These are phyloP conservation scores for Salix koriyanagi DNA, from an alignment of 345 rosid genomes.

Conservation along the genomic window DNA sequence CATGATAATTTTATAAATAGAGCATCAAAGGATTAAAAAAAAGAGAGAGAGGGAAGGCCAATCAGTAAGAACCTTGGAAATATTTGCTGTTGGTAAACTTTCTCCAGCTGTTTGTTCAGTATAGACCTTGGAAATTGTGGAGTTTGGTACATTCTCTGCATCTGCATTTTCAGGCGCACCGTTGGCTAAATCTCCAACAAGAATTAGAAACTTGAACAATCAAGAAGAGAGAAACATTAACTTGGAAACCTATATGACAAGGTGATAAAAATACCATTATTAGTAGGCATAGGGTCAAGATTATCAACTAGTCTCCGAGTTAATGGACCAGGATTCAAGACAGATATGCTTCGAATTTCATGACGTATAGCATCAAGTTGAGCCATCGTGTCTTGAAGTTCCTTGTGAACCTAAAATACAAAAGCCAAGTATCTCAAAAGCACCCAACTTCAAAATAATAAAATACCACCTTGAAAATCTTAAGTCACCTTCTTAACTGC, in stretches of 20 bases:
- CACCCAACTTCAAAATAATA: neutral
- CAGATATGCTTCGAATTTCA: slow-evolving; percentile 66
- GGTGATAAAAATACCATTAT: slow-evolving; percentile 30
- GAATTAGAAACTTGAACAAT: neutral
- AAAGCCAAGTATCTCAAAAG: neutral
- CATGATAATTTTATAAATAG: neutral
- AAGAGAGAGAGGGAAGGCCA: neutral
- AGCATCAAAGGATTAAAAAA: too few species aligned
- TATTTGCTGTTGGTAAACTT: slow-evolving; percentile 21
- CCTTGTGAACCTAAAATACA: slow-evolving; percentile 64
- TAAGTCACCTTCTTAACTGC: neutral
- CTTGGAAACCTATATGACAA: neutral
- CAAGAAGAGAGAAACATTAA: neutral
- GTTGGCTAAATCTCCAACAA: slow-evolving; percentile 7
- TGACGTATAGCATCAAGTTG: slow-evolving; percentile 83
- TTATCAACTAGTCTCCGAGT: slow-evolving; percentile 59
- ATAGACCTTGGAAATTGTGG: slow-evolving; percentile 1
- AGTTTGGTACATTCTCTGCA: slow-evolving; percentile 1
- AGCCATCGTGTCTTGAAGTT: slow-evolving; percentile 78
- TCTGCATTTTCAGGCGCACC: neutral
- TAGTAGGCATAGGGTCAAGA: slow-evolving; percentile 26
- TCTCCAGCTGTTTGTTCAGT: slow-evolving; percentile 24
- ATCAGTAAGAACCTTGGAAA: slow-evolving; percentile 37
- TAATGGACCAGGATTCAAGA: slow-evolving; percentile 64
- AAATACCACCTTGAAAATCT: neutral